Conservation (phyloP, 1,139 yeast species). For the Kodamaea ohmeri region DNA sequence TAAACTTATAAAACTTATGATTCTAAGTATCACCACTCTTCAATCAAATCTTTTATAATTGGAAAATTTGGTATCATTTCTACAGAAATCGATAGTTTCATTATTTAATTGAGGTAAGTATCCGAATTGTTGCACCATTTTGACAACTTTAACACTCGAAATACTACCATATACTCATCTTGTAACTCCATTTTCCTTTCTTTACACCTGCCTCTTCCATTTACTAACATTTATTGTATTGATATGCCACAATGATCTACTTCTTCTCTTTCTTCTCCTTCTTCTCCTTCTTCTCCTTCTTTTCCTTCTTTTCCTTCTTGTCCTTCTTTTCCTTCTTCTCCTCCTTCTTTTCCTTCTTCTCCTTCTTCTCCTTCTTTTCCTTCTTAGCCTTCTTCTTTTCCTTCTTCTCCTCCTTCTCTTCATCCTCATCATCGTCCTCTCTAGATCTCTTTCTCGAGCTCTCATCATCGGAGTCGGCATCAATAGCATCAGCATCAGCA, state of each 20-base stretch:
- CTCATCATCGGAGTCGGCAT: slow-evolving; percentile 46
- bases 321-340: slow-evolving; percentile 25
- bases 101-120: no score
- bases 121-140: no score
- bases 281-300: slow-evolving; percentile 37
- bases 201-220: neutral
- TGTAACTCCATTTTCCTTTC: no score
- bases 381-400: slow-evolving; percentile 28
- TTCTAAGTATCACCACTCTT: no score
- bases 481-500: slow-evolving; percentile 82
- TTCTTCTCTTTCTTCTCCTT: slow-evolving; percentile 43
- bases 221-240: slow-evolving; percentile 5
- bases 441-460: slow-evolving; percentile 6
- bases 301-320: slow-evolving; percentile 34
- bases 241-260: slow-evolving; percentile 13
- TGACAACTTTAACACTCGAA: no score
- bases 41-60: no score
- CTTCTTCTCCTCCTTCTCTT: slow-evolving; percentile 32
- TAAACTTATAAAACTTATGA: no score
- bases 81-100: no score
- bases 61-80: no score
- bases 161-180: no score
- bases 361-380: slow-evolving; percentile 16
- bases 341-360: slow-evolving; percentile 43
- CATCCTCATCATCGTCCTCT: slow-evolving; percentile 44